phyloP scores from a whole-genome alignment of 176 grass and related monocot species.

The Elaeis guineensis region DNA sequence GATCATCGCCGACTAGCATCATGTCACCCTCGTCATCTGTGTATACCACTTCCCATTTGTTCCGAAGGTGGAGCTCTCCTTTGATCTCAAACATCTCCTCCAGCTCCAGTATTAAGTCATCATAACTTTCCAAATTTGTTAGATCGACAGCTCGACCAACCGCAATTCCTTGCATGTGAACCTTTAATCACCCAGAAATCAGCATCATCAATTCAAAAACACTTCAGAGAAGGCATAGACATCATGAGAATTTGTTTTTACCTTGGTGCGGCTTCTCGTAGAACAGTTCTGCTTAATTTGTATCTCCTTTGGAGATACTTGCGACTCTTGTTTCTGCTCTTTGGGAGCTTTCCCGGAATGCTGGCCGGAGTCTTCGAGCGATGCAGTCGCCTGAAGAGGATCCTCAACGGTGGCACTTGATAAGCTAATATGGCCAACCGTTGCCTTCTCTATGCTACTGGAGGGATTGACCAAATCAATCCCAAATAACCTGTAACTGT shows the following conservation, averaged over 20 bases:
- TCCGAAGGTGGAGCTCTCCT: constrained; percentile 46
- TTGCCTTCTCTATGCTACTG: neutral
- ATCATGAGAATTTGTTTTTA: constrained; percentile 2
- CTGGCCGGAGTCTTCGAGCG: constrained; percentile 10
- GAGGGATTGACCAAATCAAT: constrained; percentile 19
- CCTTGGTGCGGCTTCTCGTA: constrained; percentile 33
- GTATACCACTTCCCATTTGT: constrained; percentile 17
- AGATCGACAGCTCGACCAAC: constrained; percentile 76
- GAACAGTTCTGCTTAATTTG: constrained; percentile 27
- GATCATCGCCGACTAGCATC: no score
- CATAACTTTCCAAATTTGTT: constrained; percentile 46
- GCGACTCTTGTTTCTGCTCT: constrained; percentile 13
- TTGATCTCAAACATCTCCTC: constrained; percentile 75
- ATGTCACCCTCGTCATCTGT: no score
- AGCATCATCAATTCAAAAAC: neutral
- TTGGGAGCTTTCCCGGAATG: constrained; percentile 10
- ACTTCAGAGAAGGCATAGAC: neutral
- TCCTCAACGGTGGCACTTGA: constrained; percentile 15
- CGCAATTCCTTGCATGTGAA: constrained; percentile 87
- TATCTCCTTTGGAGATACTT: constrained; percentile 26
- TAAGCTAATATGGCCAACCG: neutral
- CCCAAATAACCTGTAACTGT: constrained; percentile 6
- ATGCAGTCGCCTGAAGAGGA: neutral
- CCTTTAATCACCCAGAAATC: constrained; percentile 24
- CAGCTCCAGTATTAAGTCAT: constrained; percentile 45